Base-by-base conservation (phyloP, 345 rosid species). In the Sonneratia caseolaris region DNA sequence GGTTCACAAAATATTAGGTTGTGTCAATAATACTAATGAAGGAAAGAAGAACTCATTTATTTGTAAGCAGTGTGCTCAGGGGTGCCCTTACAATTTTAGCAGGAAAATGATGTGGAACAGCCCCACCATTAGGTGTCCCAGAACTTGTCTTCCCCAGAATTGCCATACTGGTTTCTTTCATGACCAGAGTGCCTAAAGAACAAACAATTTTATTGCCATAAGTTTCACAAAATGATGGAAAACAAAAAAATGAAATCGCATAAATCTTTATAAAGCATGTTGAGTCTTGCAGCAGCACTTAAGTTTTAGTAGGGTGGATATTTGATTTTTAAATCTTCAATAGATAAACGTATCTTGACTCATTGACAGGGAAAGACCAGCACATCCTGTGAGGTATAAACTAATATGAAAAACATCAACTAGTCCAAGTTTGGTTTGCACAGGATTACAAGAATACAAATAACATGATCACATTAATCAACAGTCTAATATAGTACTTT, bases 101-200 rank as follows among this genome's bases (percentile, higher is more conserved):
- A 47, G 69, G 24, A 48, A 65, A 18, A 49, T 9, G 27, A 19
- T 59, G 32, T 27, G 32, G 42, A 1, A 9, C 13, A n/a, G 37
- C 36, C 66, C 40, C 45, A 48, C 67, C 77, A 21, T 47, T 27
- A 21, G 37, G 68, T 61, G 24, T 59, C 69, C 69, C 66, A 62
- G 61, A 16, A 62, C 14, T 53, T 37, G 69, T 37, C 42, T 35
- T 51, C 36, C 68, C 64, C 11, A 62, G 65, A 37, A 65, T 27
- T 22, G 38, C 70, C 14, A 12, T 75, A 15, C 1, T 66, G 53
- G 66, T n/a, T 49, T 75, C 66, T 53, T 71, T 77, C 48, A 53
- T 71, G 8, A 47, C 68, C 10, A 19, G 37, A 72, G 70, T 24
- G 55, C 73, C 83, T 83, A 76, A 51, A 76, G 59, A 48, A 74